Evolutionary conservation across 768 basidiomycete species (phyloP).

Genomic region (Gloeostereum incarnatum): DNA sequence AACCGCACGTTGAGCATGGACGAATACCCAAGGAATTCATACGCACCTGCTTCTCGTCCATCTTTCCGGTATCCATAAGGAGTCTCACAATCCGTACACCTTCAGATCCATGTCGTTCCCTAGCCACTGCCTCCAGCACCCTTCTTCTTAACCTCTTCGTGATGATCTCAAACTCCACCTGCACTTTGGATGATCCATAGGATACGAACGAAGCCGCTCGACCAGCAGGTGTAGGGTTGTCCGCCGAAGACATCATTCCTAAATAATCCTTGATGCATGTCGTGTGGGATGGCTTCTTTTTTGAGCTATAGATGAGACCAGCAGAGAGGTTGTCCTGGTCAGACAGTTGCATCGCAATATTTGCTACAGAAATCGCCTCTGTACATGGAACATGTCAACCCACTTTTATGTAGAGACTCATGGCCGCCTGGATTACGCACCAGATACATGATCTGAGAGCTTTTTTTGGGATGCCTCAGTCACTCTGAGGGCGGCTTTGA

Average conservation of each 20-base stretch:
- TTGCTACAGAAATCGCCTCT: slow-evolving; percentile 64
- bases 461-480: slow-evolving; percentile 57
- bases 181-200: slow-evolving; percentile 59
- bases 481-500: slow-evolving; percentile 62
- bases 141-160: slow-evolving; percentile 55
- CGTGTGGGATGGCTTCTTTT: slow-evolving; percentile 46
- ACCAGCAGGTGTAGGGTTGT: slow-evolving; percentile 73
- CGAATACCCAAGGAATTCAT: background rate
- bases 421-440: slow-evolving; percentile 21
- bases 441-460: slow-evolving; percentile 55
- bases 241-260: slow-evolving; percentile 70
- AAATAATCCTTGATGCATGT: slow-evolving; percentile 71
- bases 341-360: slow-evolving; percentile 51
- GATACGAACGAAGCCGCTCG: slow-evolving; percentile 66
- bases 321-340: slow-evolving; percentile 54
- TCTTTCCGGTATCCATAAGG: slow-evolving; percentile 75
- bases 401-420: too few species aligned
- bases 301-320: slow-evolving; percentile 47
- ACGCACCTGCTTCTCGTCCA: slow-evolving; percentile 86
- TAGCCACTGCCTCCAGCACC: slow-evolving; percentile 68
- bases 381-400: background rate
- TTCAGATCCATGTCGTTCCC: slow-evolving; percentile 76
- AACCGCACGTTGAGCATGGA: slow-evolving; percentile 1
- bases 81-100: slow-evolving; percentile 79
- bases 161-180: slow-evolving; percentile 74